phyloP scores from a whole-genome alignment of 768 basidiomycete genomes.

The Cystoderma amianthinum region DNA sequence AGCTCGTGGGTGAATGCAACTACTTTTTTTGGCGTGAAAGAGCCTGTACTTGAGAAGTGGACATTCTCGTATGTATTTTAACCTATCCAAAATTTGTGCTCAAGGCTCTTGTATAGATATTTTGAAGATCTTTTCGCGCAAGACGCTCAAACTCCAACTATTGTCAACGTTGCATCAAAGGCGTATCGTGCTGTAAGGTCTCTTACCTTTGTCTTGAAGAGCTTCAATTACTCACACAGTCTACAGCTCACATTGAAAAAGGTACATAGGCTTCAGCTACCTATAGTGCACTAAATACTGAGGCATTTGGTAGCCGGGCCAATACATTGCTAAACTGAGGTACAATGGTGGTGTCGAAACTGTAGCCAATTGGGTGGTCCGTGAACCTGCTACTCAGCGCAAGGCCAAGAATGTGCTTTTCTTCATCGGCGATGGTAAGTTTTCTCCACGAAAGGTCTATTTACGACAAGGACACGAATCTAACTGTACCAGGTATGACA shows the following conservation, averaged over 20 bases:
- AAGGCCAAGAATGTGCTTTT: conserved; percentile 36
- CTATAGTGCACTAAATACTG: neutral
- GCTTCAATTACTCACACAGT: neutral
- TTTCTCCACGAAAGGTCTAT: no score
- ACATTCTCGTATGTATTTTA: conserved; percentile 28
- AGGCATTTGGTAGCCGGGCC: conserved; percentile 21
- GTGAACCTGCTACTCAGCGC: conserved; percentile 22
- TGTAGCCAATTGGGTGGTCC: conserved; percentile 31
- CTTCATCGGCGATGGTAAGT: conserved; percentile 39
- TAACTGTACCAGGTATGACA: conserved; percentile 29
- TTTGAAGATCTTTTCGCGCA: conserved; percentile 36
- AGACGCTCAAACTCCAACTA: conserved; percentile 22
- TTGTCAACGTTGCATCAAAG: conserved; percentile 35
- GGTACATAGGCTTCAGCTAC: no score
- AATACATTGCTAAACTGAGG: conserved; percentile 28
- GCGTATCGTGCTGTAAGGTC: conserved; percentile 30
- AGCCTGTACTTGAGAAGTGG: conserved; percentile 30
- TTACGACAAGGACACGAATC: neutral
- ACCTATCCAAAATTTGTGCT: no score
- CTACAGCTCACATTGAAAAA: conserved; percentile 19
- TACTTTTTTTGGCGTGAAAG: conserved; percentile 25
- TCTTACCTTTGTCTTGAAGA: neutral
- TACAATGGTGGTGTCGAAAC: conserved; percentile 27
- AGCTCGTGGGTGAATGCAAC: conserved; percentile 25
- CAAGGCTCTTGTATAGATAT: conserved; percentile 18